Conservation (phyloP, 257 asterid species). For the Fraxinus americana region DNA sequence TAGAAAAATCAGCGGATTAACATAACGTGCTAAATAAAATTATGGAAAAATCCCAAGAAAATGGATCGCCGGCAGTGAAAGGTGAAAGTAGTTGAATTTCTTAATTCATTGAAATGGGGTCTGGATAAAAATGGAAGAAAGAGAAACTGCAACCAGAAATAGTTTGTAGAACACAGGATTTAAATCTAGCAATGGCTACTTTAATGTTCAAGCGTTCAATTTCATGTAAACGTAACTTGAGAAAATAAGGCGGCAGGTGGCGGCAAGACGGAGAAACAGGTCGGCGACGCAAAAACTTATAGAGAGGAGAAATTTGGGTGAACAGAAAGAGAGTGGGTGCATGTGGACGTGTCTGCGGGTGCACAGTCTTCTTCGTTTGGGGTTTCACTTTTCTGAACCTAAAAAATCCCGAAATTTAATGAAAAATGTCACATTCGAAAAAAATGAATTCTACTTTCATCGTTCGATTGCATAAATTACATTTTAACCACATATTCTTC, state of each 20-base stretch:
- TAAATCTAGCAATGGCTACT: conserved; percentile 12
- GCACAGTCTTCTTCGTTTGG: too few relatives aligned
- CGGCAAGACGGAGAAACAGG: not conserved
- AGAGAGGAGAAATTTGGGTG: conserved; percentile 21
- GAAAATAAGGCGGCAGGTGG: not conserved
- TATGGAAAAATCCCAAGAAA: conserved; percentile 14
- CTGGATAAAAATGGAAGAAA: not conserved
- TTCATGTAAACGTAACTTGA: not conserved
- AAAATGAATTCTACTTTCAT: too few relatives aligned
- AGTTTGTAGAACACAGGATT: not conserved
- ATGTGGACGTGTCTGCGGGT: too few relatives aligned
- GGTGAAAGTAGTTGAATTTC: conserved; percentile 16
- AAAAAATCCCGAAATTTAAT: too few relatives aligned
- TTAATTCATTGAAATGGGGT: not conserved
- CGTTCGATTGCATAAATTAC: too few relatives aligned
- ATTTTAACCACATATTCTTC: too few relatives aligned
- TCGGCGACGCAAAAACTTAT: conserved; percentile 26
- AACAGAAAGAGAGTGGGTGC: not conserved
- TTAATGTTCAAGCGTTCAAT: not conserved
- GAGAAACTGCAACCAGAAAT: conserved; percentile 13
- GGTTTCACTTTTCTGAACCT: too few relatives aligned
- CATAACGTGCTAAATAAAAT: not conserved
- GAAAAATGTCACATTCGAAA: too few relatives aligned
- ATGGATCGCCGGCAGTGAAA: conserved; percentile 1
- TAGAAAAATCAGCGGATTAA: not conserved